Conservation (phyloP, 345 rosid species). For the Draba incana region DNA sequence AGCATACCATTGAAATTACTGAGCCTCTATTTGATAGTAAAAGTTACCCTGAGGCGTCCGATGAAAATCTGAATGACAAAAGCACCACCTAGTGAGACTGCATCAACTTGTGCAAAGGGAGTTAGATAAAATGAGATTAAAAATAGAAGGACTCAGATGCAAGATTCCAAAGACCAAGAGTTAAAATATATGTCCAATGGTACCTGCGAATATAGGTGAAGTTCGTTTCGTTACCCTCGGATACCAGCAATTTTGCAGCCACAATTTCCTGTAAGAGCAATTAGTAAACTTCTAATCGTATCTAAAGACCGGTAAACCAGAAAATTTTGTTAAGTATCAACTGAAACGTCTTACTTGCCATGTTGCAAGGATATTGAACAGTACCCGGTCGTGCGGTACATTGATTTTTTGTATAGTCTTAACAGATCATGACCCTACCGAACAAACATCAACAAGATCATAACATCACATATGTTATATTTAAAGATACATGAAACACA, state of each 20-base stretch:
- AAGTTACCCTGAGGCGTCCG: conserved; percentile 74
- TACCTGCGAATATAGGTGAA: conserved; percentile 93
- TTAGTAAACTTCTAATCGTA: no score
- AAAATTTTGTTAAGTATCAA: conserved; percentile 16
- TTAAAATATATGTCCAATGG: background rate
- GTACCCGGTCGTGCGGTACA: conserved; percentile 69
- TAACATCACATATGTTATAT: conserved; percentile 13
- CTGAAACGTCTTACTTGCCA: conserved; percentile 64
- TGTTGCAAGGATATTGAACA: conserved; percentile 93
- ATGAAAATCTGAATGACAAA: conserved; percentile 96
- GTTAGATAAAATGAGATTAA: background rate
- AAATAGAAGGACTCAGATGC: background rate
- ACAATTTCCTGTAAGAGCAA: conserved; percentile 40
- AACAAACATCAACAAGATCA: conserved; percentile 12
- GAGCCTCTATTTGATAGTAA: background rate
- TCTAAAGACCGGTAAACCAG: no score
- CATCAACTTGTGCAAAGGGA: conserved; percentile 90
- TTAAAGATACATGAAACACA: background rate
- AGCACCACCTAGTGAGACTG: conserved; percentile 95
- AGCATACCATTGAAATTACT: conserved; percentile 4
- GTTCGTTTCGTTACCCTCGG: conserved; percentile 94
- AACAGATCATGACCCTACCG: conserved; percentile 82
- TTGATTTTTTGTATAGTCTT: conserved; percentile 65
- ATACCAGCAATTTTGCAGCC: conserved; percentile 89
- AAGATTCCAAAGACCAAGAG: no score